Evolutionary conservation across 306 rosid species (phyloP).

Genomic region (Benincasa hispida): DNA sequence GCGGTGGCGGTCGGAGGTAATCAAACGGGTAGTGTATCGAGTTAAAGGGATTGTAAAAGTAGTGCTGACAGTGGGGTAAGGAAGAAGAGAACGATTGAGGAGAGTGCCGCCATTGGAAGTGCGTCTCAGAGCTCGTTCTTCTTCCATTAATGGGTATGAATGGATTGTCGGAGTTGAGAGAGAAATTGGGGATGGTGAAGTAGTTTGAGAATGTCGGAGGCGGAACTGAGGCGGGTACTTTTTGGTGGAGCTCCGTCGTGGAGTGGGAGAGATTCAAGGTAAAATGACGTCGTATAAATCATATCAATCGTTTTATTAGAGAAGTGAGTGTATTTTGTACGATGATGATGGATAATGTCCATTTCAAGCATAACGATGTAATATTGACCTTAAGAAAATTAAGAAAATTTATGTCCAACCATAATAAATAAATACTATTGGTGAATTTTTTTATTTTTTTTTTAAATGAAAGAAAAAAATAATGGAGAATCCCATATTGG

Average conservation of each 20-base stretch:
- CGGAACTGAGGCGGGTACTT: not conserved
- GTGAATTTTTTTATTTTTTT: too few relatives aligned
- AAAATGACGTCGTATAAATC: not conserved
- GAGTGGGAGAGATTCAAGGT: not conserved
- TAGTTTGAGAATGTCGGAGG: not conserved
- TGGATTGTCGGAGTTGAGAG: conserved; percentile 2
- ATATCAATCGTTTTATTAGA: not conserved
- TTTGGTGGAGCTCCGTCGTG: not conserved
- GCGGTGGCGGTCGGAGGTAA: conserved; percentile 33
- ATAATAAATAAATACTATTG: too few relatives aligned
- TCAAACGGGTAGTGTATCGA: conserved; percentile 25
- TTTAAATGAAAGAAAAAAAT: too few relatives aligned
- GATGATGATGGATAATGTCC: not conserved
- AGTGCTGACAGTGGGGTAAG: conserved; percentile 19
- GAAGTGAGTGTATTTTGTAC: not conserved
- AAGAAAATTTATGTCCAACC: too few relatives aligned
- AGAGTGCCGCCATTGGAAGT: not conserved
- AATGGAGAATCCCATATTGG: too few relatives aligned
- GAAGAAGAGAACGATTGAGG: conserved; percentile 19
- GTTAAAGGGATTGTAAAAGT: conserved; percentile 30
- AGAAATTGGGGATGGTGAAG: not conserved
- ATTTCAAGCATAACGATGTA: not conserved
- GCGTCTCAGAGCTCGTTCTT: conserved; percentile 8
- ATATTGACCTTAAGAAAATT: not conserved
- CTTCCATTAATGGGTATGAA: conserved; percentile 25